Base-by-base conservation (phyloP, 768 basidiomycete genomes). In the Collybia mongolica region DNA sequence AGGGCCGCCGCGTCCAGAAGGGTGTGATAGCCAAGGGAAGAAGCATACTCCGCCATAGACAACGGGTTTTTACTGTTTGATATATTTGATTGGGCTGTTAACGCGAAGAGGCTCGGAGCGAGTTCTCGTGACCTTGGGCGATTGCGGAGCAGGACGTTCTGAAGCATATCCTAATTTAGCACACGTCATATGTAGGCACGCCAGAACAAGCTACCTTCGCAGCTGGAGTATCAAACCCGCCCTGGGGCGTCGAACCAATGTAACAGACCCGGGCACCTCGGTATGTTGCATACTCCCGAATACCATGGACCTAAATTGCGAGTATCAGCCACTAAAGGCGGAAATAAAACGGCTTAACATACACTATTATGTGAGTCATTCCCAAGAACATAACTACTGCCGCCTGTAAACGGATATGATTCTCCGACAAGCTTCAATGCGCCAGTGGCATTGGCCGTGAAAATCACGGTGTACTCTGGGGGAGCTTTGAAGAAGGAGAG, bases 311-410 rank as follows among this genome's bases (percentile, higher is more conserved):
- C 74, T 76, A 40, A 29, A 20, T 43, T 19, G 20, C 19, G 41
- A 32, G 17, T 39, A 52, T 15, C 32, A 24, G 32, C 32, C 32
- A 49, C 29, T 24, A 46, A 20, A 35, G n/a, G 38, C 19, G 32
- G 4, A 46, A 28, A 15, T 42, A 17, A 39, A 54, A 2, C 2
- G 22, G 28, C 11, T 17, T 46, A 51, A 60, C 71, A 44, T 56
- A 92, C 83, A 53, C 88, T 90, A 60, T 91, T 92, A 64, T 93
- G 91, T 6, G 88, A 86, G 66, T 93, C 90, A 14, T 78, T 75
- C 17, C 86, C 80, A 48, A 93, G 81, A 44, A 93, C 77, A 59
- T 83, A 84, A 40, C 65, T 67, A 44, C 83, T 79, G n/a, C 73
- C 77, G 35, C 69, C 69, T 3, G 62, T 65, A 60, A 91, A 93